Evolutionary conservation across 495 filamentous ascomycete genomes (phyloP), one percentile per base, ranked within the genome.

Genomic region (Lasiosphaeriaceae sp.): DNA sequence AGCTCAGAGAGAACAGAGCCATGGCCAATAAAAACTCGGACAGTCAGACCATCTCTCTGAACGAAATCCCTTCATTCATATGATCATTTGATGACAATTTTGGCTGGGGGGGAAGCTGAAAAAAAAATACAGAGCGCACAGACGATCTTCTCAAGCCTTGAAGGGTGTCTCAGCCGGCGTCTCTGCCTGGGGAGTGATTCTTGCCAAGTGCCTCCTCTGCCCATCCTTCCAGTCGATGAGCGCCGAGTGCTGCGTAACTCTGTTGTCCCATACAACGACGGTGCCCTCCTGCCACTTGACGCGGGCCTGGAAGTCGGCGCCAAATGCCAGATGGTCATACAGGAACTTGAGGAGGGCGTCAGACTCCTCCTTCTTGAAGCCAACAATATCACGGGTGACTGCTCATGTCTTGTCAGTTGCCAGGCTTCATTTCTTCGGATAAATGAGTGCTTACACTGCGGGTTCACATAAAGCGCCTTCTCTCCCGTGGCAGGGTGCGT

Each of bases 201-300:
- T 77, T 2, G 89, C 90, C 52, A 95, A 70, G 73, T 96, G 90
- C 44, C 90, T 78, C 56, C 91, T 77, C 73, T 88, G 83, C 2
- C 89, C 89, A 73, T 83, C 83, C 54, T 82, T 82, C 89, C 88
- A 95, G 68, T 92, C 90, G 17, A 90, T 67, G 31, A 90, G 74
- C 4, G 88, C 90, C n/a, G 86, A 85, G 70, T 94, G 89, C 51
- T 82, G 78, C 12, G 89, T 90, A 3, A 92, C 85, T 16, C 90
- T 81, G 70, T 95, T 93, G 66, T 96, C 92, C 85, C 91, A 96
- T 11, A 96, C 86, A 9, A 96, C 89, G 22, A 96, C 91, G 2
- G 90, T 94, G 37, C 83, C 81, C 11, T 84, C 80, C 60, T 87
- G 82, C 90, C 90, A 96, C 60, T 87, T 85, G 48, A 97, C 84